A percentile compares a stretch with the other conserved stretches of the same genome.
Conservation (phyloP, 2,329 filamentous ascomycete genomes). For the Penicillium sp. region DNA sequence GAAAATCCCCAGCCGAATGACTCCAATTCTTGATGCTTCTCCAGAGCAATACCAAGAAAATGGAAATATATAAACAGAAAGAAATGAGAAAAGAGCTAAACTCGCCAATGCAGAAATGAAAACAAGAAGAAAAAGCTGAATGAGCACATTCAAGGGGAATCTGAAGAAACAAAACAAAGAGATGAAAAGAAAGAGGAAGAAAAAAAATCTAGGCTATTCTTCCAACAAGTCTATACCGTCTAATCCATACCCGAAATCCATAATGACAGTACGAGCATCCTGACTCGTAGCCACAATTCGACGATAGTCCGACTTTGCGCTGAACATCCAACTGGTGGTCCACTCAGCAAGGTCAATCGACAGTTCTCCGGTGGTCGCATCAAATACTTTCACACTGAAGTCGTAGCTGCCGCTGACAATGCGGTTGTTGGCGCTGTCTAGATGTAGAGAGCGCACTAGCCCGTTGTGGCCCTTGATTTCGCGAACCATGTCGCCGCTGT, state of each 20-base stretch:
- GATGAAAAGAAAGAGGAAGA: slow-evolving; percentile 15
- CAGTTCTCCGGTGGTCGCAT: slow-evolving; percentile 73
- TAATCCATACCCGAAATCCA: slow-evolving; percentile 76
- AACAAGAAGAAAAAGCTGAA: slow-evolving; percentile 1
- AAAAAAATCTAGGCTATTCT: slow-evolving; percentile 24
- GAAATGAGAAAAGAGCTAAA: slow-evolving; percentile 29
- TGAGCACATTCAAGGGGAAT: slow-evolving; percentile 12
- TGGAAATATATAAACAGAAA: slow-evolving; percentile 21
- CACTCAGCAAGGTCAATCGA: slow-evolving; percentile 86
- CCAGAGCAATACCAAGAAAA: slow-evolving; percentile 1
- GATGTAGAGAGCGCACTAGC: slow-evolving; percentile 83
- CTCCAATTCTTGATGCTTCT: not conserved
- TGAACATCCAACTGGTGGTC: slow-evolving; percentile 95
- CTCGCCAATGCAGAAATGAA: slow-evolving; percentile 19
- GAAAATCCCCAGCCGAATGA: not conserved
- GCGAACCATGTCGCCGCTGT: slow-evolving; percentile 77
- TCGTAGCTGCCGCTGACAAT: slow-evolving; percentile 93
- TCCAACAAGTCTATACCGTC: slow-evolving; percentile 52
- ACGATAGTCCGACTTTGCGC: slow-evolving; percentile 91
- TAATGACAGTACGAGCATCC: slow-evolving; percentile 83
- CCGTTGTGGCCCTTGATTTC: slow-evolving; percentile 79
- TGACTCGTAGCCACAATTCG: slow-evolving; percentile 93
- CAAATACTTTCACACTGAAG: slow-evolving; percentile 90
- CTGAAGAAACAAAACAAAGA: slow-evolving; percentile 8
- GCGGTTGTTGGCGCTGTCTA: slow-evolving; percentile 80